Evolutionary conservation across 805 yeast genomes (phyloP).

Genomic region (Schwanniomyces occidentalis): DNA sequence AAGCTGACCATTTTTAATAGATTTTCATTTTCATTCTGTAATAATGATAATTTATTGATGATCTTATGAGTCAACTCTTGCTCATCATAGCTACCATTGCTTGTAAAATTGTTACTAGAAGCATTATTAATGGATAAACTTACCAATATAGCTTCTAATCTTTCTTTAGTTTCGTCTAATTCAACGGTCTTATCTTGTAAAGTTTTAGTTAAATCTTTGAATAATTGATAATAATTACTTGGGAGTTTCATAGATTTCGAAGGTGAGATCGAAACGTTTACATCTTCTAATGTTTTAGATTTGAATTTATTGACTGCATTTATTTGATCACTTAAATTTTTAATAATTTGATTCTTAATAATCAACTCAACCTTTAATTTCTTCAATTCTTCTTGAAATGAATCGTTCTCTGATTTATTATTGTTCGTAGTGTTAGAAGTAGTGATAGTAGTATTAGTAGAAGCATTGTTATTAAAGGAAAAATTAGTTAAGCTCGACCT

Average conservation of each 20-base stretch:
- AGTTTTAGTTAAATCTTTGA: conserved; percentile 47
- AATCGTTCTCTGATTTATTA: conserved; percentile 8
- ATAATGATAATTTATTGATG: conserved; percentile 55
- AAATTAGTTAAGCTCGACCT: conserved; percentile 11
- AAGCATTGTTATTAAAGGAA: conserved; percentile 3
- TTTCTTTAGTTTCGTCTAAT: conserved; percentile 57
- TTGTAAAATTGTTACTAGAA: conserved; percentile 28
- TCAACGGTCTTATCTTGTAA: conserved; percentile 50
- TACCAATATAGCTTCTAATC: conserved; percentile 60
- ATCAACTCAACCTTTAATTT: conserved; percentile 50
- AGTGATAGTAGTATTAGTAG: not conserved
- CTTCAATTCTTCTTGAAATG: conserved; percentile 25
- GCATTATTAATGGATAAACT: conserved; percentile 23
- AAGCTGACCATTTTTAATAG: conserved; percentile 69
- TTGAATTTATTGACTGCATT: conserved; percentile 17
- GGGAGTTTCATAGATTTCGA: conserved; percentile 37
- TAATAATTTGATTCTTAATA: conserved; percentile 50
- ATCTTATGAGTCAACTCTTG: conserved; percentile 76
- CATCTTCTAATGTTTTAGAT: conserved; percentile 9
- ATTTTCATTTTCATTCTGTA: conserved; percentile 69
- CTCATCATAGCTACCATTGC: conserved; percentile 66
- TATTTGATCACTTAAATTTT: conserved; percentile 36
- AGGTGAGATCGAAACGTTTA: conserved; percentile 3
- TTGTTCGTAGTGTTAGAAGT: conserved; percentile 1
- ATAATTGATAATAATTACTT: conserved; percentile 44